These are phyloP conservation scores for Metschnikowia kofuensis DNA, from an alignment of 805 yeast species.

Conservation along the genomic window DNA sequence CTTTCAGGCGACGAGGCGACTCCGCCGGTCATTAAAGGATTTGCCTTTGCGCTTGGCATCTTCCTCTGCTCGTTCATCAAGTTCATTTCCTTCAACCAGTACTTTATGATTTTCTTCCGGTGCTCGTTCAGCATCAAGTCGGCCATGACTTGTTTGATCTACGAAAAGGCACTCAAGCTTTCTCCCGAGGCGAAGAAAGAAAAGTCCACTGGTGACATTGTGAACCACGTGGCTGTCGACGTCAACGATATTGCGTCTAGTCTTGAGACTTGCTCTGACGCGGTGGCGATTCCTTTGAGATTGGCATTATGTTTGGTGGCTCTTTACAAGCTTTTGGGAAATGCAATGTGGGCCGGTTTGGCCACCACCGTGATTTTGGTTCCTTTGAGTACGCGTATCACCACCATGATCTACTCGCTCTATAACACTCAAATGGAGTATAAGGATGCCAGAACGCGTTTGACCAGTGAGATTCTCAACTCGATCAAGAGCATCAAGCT, in stretches of 20 bases:
- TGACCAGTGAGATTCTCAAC: slow-evolving; percentile 56
- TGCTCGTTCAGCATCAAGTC: slow-evolving; percentile 28
- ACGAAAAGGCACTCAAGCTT: slow-evolving; percentile 65
- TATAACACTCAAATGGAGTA: slow-evolving; percentile 58
- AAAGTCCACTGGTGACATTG: slow-evolving; percentile 72
- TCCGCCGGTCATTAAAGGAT: slow-evolving; percentile 51
- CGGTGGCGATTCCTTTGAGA: slow-evolving; percentile 46
- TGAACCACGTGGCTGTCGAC: slow-evolving; percentile 78
- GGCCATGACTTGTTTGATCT: slow-evolving; percentile 63
- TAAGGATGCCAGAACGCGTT: slow-evolving; percentile 58
- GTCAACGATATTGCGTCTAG: slow-evolving; percentile 54
- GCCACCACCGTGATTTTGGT: slow-evolving; percentile 51
- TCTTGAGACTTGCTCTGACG: slow-evolving; percentile 53
- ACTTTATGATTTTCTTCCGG: slow-evolving; percentile 15
- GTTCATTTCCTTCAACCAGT: slow-evolving; percentile 20
- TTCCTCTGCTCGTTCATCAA: slow-evolving; percentile 24
- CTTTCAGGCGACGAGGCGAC: slow-evolving; percentile 5
- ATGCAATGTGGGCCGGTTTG: slow-evolving; percentile 58
- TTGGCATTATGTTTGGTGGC: slow-evolving; percentile 53
- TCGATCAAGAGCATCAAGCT: slow-evolving; percentile 64
- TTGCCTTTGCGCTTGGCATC: slow-evolving; percentile 81
- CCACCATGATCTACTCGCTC: slow-evolving; percentile 41
- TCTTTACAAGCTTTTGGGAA: slow-evolving; percentile 54
- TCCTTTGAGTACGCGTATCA: slow-evolving; percentile 52
- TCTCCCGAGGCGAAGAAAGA: slow-evolving; percentile 62